Evolutionary conservation across 768 basidiomycete genomes (phyloP).

Genomic region (Baorangia bicolor): DNA sequence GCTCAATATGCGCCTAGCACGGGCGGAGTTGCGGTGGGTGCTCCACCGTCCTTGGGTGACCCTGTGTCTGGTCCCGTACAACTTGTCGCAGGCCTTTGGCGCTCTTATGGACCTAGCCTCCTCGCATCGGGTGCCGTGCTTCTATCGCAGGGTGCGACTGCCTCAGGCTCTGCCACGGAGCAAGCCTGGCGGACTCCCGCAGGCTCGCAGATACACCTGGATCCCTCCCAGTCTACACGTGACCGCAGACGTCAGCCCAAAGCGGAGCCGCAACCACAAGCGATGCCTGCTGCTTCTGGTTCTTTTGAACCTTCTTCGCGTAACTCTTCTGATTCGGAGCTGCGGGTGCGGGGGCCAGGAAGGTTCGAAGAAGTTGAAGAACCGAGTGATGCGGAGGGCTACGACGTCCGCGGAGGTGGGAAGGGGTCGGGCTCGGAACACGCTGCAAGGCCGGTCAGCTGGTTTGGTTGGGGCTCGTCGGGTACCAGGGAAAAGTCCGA

Average conservation of each 20-base stretch:
- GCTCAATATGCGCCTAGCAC: slow-evolving; percentile 16
- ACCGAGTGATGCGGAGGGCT: slow-evolving; percentile 68
- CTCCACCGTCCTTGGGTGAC: slow-evolving; percentile 48
- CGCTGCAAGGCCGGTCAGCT: slow-evolving; percentile 33
- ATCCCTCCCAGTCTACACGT: slow-evolving; percentile 32
- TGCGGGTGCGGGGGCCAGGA: slow-evolving; percentile 47
- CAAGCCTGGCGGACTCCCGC: slow-evolving; percentile 29
- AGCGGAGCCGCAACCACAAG: slow-evolving; percentile 38
- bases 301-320: slow-evolving; percentile 35
- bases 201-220: slow-evolving; percentile 31
- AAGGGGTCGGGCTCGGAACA: slow-evolving; percentile 17
- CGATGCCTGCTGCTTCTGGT: slow-evolving; percentile 35
- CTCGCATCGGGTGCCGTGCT: slow-evolving; percentile 67
- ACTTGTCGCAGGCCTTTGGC: slow-evolving; percentile 68
- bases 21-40: slow-evolving; percentile 26
- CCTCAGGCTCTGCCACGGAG: slow-evolving; percentile 34
- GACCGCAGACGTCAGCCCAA: slow-evolving; percentile 54
- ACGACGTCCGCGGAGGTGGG: slow-evolving; percentile 39
- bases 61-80: slow-evolving; percentile 65
- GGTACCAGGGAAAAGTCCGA: slow-evolving; percentile 22
- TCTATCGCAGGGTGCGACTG: slow-evolving; percentile 50
- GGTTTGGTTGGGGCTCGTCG: slow-evolving; percentile 36
- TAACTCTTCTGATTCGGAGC: slow-evolving; percentile 41
- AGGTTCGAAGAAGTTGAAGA: slow-evolving; percentile 70
- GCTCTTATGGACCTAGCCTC: slow-evolving; percentile 72